These are phyloP conservation scores for Pythium insidiosum DNA, from an alignment of 352 stramenopile genomes.

Conservation along the genomic window DNA sequence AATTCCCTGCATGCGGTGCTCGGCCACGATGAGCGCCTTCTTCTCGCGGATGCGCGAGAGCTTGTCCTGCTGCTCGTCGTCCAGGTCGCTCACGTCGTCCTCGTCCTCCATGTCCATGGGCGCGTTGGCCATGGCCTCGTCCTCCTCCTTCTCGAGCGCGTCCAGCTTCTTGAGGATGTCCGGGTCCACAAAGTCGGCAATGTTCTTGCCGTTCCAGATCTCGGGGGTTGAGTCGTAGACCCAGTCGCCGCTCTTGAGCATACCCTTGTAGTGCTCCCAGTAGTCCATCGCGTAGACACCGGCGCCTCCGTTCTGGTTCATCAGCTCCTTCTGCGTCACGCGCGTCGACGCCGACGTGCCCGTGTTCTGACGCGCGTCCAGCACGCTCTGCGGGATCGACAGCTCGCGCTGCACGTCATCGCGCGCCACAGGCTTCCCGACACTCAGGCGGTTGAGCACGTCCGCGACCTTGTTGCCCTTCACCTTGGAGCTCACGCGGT, in stretches of 20 bases:
- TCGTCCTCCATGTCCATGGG: conserved; percentile 83
- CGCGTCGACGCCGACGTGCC: conserved; percentile 22
- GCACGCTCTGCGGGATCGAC: conserved; percentile 91
- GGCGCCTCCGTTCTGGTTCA: conserved; percentile 94
- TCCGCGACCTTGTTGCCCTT: conserved; percentile 94
- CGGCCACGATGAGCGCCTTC: conserved; percentile 76
- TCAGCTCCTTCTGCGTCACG: conserved; percentile 78
- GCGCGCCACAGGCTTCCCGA: conserved; percentile 91
- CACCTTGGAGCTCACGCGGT: conserved; percentile 93
- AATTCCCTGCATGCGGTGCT: conserved; percentile 88
- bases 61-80: conserved; percentile 94
- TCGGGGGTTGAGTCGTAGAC: conserved; percentile 96
- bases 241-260: conserved; percentile 95
- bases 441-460: conserved; percentile 95
- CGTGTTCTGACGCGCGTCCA: conserved; percentile 65
- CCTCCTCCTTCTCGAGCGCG: conserved; percentile 95
- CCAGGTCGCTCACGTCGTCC: conserved; percentile 86
- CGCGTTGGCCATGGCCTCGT: conserved; percentile 90
- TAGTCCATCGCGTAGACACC: conserved; percentile 98
- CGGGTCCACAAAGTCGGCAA: conserved; percentile 98
- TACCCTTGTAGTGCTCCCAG: conserved; percentile 94
- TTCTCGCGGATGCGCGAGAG: conserved; percentile 75
- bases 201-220: conserved; percentile 99
- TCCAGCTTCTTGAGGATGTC: conserved; percentile 97
- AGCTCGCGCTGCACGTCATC: conserved; percentile 89